Evolutionary conservation across 768 basidiomycete species (phyloP), one percentile per base, ranked within the genome.

Genomic region (Boletus huronensis): DNA sequence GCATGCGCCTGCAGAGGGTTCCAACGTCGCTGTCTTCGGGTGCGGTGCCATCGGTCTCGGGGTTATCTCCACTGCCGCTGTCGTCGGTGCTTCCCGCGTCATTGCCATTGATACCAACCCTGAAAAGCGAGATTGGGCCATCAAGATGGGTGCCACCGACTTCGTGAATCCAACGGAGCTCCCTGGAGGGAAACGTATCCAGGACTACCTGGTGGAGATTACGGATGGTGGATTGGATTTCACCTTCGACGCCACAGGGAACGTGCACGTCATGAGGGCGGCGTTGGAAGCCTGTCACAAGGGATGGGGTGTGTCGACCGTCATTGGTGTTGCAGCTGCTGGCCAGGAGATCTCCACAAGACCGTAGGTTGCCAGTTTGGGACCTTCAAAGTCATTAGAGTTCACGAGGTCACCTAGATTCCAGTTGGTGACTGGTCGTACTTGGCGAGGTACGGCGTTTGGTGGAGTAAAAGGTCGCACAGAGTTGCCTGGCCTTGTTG

Each of bases 241-340:
- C 70, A 98, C 97, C 13, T 99, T 95, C 65, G 97, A 99, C 66
- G 90, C 88, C 62, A 99, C 97, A 10, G 97, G 97, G 21, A 98
- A 97, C 68, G 89, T 93, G 10, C 76, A 93, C 28, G 93, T 96
- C 58, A 98, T 97, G 95, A 84, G 95, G 57, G 77, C 87, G 46
- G 97, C 97, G 25, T 82, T 99, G 44, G 97, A 99, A 75, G 90
- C 94, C n/a, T 98, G 94, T 72, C 97, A 99, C 74, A 98, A 98
- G 70, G 97, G 97, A 14, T 99, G 97, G 97, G 97, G 97, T 62
- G 87, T 98, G 40, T 92, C 87, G 53, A 98, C 92, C 52, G 70
- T 99, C 60, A 98, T 99, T 55, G 96, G 96, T 56, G 97, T 99
- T 39, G 97, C 97, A 4, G 93, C 94, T 23, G 93, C 97, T 19